phyloP scores from a whole-genome alignment of 345 rosid species.

The Citrus reticulata region DNA sequence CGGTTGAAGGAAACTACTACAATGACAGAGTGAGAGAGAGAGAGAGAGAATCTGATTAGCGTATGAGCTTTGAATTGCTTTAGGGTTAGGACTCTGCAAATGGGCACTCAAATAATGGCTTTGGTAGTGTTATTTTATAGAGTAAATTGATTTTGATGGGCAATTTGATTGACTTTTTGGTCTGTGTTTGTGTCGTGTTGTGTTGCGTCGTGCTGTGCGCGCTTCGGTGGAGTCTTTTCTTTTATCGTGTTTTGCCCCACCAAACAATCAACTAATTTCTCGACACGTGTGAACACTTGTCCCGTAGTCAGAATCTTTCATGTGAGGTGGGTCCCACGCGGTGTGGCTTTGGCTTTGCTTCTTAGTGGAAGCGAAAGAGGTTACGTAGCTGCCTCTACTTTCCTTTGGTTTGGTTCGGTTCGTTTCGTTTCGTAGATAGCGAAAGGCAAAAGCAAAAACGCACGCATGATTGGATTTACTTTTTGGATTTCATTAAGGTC shows the following conservation, averaged over 20 bases:
- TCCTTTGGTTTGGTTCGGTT: no score
- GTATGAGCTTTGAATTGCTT: background rate
- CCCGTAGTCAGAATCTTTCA: background rate
- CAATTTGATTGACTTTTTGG: background rate
- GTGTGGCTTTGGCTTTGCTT: background rate
- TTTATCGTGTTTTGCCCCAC: background rate
- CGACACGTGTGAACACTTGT: background rate
- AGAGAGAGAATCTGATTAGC: background rate
- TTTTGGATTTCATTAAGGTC: no score
- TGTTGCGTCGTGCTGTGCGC: no score
- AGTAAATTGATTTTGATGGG: background rate
- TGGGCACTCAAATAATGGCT: background rate
- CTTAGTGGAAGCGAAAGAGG: background rate
- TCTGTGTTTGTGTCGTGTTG: background rate
- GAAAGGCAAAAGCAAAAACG: no score
- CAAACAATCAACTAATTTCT: background rate
- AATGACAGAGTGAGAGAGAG: no score
- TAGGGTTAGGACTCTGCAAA: background rate
- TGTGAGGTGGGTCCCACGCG: background rate
- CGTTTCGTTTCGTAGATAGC: no score
- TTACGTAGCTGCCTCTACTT: background rate
- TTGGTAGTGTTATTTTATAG: background rate
- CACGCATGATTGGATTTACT: no score
- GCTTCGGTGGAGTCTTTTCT: background rate
- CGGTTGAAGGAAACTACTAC: background rate